A percentile compares a stretch with the other conserved stretches of the same genome.
phyloP scores from a whole-genome alignment of 148 eudicot species.

The Oxyria digyna region DNA sequence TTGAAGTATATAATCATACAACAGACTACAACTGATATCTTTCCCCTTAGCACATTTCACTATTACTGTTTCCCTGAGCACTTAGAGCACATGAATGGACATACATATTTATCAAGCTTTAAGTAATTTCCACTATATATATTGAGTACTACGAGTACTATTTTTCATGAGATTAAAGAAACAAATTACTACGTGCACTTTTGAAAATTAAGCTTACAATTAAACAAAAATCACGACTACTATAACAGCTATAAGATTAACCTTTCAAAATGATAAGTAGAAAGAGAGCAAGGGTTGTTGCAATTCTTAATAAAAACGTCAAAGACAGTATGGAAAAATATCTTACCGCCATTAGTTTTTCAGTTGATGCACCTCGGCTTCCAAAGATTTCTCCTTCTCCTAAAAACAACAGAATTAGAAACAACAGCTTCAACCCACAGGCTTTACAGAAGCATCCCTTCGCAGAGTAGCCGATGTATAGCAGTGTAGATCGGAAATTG shows the following conservation, averaged over 20 bases:
- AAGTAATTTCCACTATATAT: not conserved
- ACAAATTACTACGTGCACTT: not conserved
- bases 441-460: not conserved
- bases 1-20: not conserved
- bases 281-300: not conserved
- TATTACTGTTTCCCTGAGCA: not conserved
- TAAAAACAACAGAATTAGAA: not conserved
- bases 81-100: too few relatives aligned
- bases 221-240: too few relatives aligned
- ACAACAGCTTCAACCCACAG: not conserved
- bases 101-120: not conserved
- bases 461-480: too few relatives aligned
- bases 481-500: not conserved
- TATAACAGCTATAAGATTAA: not conserved
- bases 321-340: not conserved
- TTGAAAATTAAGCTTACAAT: not conserved
- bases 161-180: not conserved
- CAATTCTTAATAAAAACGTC: not conserved
- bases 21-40: not conserved
- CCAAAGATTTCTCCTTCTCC: not conserved
- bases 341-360: slow-evolving; percentile 2
- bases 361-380: not conserved
- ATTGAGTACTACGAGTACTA: not conserved
- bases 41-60: not conserved
- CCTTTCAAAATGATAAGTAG: not conserved